These are phyloP conservation scores for Setomelanomma holmii DNA, from an alignment of 2,329 filamentous ascomycete genomes.

Conservation along the genomic window DNA sequence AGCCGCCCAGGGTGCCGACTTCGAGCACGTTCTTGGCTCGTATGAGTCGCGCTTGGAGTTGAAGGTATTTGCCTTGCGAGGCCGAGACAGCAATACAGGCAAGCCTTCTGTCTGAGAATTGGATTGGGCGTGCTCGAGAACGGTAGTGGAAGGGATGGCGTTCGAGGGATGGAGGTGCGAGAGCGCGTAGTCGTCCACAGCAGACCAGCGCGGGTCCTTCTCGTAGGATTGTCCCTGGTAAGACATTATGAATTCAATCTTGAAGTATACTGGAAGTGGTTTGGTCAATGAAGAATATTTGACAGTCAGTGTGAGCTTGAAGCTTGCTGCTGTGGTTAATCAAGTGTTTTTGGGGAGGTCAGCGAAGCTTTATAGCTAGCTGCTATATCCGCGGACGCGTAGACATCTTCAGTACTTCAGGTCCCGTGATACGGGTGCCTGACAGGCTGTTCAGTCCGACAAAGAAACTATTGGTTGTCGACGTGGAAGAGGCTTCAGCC, in stretches of 20 bases:
- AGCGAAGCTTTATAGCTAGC: constrained; percentile 9
- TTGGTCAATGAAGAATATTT: background rate
- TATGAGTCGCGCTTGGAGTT: constrained; percentile 39
- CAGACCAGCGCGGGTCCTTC: constrained; percentile 46
- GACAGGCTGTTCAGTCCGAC: background rate
- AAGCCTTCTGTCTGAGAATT: constrained; percentile 32
- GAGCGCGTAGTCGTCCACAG: constrained; percentile 48
- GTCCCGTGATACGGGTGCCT: constrained; percentile 7
- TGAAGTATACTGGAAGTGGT: background rate
- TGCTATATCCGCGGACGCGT: background rate
- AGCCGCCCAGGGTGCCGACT: constrained; percentile 63
- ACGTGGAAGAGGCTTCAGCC: constrained; percentile 12
- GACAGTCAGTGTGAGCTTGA: background rate
- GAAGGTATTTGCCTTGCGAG: constrained; percentile 44
- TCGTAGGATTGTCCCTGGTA: constrained; percentile 30
- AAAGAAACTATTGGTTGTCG: background rate
- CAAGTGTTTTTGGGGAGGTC: background rate
- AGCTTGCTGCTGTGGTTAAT: background rate
- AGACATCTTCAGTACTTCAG: background rate
- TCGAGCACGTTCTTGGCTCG: constrained; percentile 53
- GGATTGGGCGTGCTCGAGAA: constrained; percentile 31
- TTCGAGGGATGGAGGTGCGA: constrained; percentile 41
- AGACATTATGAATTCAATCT: constrained; percentile 17
- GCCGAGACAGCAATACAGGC: constrained; percentile 45
- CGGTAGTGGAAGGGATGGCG: constrained; percentile 32